Evolutionary conservation across 2,329 filamentous ascomycete genomes (phyloP), one percentile per base, ranked within the genome.

Genomic region (Teratosphaeria gauchensis): DNA sequence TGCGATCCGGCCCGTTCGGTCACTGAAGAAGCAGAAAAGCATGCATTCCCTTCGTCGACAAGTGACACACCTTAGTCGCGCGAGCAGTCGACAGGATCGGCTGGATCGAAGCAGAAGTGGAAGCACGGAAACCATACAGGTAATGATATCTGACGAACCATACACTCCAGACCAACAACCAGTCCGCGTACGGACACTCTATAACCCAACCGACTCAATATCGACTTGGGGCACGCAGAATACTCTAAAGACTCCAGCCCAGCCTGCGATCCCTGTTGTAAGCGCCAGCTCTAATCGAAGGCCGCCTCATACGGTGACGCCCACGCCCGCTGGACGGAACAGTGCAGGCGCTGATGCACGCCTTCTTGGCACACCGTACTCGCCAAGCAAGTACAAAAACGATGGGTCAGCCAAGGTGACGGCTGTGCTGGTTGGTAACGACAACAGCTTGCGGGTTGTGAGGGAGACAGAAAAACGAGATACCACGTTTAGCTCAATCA

Each of bases 111-210:
- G 59, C 51, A 62, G 74, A 28, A 71, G 63, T 32, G 71, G 64
- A 14, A 76, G 73, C 58, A 72, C 71, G 35, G 76, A 78, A 56
- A 78, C 76, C 0, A 77, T 78, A 42, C 56, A 62, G 30, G 58
- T 64, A 9, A 64, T 66, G 62, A 58, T 57, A 2, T 54, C 56
- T 24, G 32, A 58, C 19, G 61, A 64, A 35, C 58, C 58, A 1
- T 59, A 56, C 51, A 63, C 63, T 28, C 64, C 63, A 9, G 57
- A 63, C 51, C 63, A 63, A 35, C 61, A 58, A n/a, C 56, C 53
- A 9, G 31, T 55, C 35, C 54, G 42, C 11, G 51, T 8, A 19
- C 9, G 35, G 30, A 54, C 53, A 28, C 42, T 38, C 9, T 58
- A 58, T 35, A 56, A 53, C 21, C 53, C 56, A n/a, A 56, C 58